phyloP scores from a whole-genome alignment of 2,329 filamentous ascomycete species.

The Plectosphaerella cucumerina region DNA sequence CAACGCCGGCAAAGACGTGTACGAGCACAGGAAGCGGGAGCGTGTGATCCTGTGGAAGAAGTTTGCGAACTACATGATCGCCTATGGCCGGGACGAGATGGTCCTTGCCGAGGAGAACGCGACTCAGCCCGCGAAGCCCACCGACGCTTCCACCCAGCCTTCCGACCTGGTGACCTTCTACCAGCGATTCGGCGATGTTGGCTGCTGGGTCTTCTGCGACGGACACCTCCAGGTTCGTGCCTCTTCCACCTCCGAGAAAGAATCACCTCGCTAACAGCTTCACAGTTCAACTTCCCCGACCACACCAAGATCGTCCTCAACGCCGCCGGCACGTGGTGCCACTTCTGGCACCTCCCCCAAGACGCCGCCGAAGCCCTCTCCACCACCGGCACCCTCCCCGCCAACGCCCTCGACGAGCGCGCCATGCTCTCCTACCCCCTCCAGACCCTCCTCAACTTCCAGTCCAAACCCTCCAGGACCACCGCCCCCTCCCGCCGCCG shows the following conservation, averaged over 20 bases:
- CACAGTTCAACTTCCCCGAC: conserved; percentile 81
- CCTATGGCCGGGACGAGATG: conserved; percentile 68
- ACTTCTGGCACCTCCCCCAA: conserved; percentile 73
- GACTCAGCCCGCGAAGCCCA: conserved; percentile 25
- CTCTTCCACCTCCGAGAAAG: neutral
- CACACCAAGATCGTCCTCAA: conserved; percentile 83
- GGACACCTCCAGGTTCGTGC: conserved; percentile 66
- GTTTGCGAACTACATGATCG: conserved; percentile 71
- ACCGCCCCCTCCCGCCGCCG: conserved; percentile 47
- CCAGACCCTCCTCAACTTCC: conserved; percentile 69
- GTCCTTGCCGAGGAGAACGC: conserved; percentile 41
- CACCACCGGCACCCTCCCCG: conserved; percentile 61
- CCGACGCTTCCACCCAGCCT: conserved; percentile 24
- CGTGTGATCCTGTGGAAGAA: conserved; percentile 68
- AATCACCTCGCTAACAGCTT: conserved; percentile 16
- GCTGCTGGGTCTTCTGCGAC: conserved; percentile 77
- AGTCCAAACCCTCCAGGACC: conserved; percentile 40
- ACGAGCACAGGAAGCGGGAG: conserved; percentile 62
- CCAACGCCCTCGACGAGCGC: conserved; percentile 66
- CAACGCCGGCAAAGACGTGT: conserved; percentile 58
- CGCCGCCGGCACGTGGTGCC: conserved; percentile 67
- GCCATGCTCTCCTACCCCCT: conserved; percentile 68
- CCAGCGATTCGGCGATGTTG: conserved; percentile 75
- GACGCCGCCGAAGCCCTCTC: conserved; percentile 64
- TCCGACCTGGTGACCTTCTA: conserved; percentile 72